phyloP scores from a whole-genome alignment of 768 basidiomycete species.

The Panaeolus papilionaceus region DNA sequence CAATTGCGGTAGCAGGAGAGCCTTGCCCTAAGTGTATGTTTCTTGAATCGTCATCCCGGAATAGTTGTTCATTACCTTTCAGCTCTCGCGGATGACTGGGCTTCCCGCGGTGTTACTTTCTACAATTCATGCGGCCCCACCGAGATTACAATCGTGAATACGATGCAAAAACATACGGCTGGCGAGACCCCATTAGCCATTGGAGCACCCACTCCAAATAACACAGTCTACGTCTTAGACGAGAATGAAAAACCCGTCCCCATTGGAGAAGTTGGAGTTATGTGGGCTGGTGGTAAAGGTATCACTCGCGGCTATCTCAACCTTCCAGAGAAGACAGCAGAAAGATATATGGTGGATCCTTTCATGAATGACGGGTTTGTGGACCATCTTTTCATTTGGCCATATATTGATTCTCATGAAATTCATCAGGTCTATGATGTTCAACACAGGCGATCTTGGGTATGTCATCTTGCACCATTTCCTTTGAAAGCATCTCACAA shows the following conservation, averaged over 20 bases:
- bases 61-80: not conserved
- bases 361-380: slow-evolving; percentile 55
- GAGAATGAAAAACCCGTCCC: slow-evolving; percentile 43
- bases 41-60: not conserved
- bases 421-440: slow-evolving; percentile 51
- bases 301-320: slow-evolving; percentile 62
- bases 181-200: slow-evolving; percentile 48
- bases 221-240: slow-evolving; percentile 46
- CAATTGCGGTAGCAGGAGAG: slow-evolving; percentile 63
- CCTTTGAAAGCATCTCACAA: slow-evolving; percentile 15
- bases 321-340: slow-evolving; percentile 58
- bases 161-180: slow-evolving; percentile 52
- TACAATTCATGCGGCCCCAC: slow-evolving; percentile 65
- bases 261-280: slow-evolving; percentile 47
- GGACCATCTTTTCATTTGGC: slow-evolving; percentile 8
- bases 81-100: slow-evolving; percentile 54
- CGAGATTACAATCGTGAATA: slow-evolving; percentile 67
- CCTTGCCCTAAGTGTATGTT: slow-evolving; percentile 55
- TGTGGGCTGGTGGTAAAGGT: slow-evolving; percentile 72
- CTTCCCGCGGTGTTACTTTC: slow-evolving; percentile 43
- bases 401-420: slow-evolving; percentile 13
- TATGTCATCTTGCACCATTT: slow-evolving; percentile 24
- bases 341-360: slow-evolving; percentile 56
- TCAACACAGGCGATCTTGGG: slow-evolving; percentile 68
- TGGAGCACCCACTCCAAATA: slow-evolving; percentile 62